phyloP scores from a whole-genome alignment of 225 moss, liverwort and hornwort species.

The Ulota crispa region DNA sequence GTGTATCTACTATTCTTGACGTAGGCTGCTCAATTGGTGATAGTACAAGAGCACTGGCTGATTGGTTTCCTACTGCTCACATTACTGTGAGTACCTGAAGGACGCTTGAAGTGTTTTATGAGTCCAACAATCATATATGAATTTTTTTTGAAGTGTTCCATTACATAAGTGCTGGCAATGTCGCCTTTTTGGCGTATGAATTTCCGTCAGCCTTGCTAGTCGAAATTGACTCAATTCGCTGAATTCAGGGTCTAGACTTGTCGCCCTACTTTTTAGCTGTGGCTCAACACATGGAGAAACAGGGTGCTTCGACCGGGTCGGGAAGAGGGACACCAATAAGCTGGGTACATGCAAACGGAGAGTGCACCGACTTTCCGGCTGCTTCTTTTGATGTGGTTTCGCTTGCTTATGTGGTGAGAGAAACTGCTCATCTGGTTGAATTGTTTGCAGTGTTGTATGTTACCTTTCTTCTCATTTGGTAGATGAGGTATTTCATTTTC shows the following conservation, averaged over 20 bases:
- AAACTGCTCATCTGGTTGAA: slow-evolving; percentile 1
- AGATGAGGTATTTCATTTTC: background rate
- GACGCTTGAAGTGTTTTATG: slow-evolving; percentile 15
- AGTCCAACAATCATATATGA: slow-evolving; percentile 2
- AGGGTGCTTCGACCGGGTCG: slow-evolving; percentile 30
- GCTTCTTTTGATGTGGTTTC: slow-evolving; percentile 78
- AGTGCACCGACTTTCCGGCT: slow-evolving; percentile 65
- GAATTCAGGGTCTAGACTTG: slow-evolving; percentile 83
- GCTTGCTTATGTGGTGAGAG: slow-evolving; percentile 72
- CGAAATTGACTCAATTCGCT: slow-evolving; percentile 29
- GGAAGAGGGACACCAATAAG: slow-evolving; percentile 44
- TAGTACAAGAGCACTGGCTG: slow-evolving; percentile 71
- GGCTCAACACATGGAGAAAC: slow-evolving; percentile 77
- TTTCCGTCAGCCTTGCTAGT: slow-evolving; percentile 7
- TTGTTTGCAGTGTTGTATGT: background rate
- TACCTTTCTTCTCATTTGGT: slow-evolving; percentile 8
- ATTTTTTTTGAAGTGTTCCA: slow-evolving; percentile 4
- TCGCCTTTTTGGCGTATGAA: slow-evolving; percentile 16
- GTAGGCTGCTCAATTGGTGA: slow-evolving; percentile 78
- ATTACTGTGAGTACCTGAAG: slow-evolving; percentile 63
- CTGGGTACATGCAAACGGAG: slow-evolving; percentile 88
- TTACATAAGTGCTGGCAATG: slow-evolving; percentile 5
- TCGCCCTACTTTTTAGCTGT: slow-evolving; percentile 96
- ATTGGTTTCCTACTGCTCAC: slow-evolving; percentile 58
- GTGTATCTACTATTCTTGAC: slow-evolving; percentile 66